Evolutionary conservation across 73 alveolate genomes (phyloP).

Genomic region (Uronychia setigera): DNA sequence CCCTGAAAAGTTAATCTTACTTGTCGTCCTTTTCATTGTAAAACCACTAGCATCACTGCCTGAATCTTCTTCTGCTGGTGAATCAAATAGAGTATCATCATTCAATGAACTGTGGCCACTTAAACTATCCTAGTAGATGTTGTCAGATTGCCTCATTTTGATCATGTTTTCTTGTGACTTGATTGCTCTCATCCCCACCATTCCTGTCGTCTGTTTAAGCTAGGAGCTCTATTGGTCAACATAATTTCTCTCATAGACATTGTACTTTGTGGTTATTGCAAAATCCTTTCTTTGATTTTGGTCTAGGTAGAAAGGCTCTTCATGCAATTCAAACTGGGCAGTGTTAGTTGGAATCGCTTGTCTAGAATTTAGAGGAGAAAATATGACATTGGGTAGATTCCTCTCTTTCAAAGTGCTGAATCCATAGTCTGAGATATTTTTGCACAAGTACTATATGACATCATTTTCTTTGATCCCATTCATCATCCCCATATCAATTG

Average conservation of each 20-base stretch:
- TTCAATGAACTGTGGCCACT: neutral
- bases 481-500: constrained; percentile 38
- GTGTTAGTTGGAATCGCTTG: too few species aligned
- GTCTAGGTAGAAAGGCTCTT: too few species aligned
- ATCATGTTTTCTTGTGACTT: neutral
- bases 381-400: too few species aligned
- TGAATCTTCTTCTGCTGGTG: neutral
- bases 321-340: too few species aligned
- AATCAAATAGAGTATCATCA: neutral
- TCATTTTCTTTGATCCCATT: constrained; percentile 14
- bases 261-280: too few species aligned
- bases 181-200: neutral
- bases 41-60: neutral
- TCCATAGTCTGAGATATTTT: neutral
- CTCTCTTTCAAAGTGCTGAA: neutral
- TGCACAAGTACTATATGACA: constrained; percentile 2
- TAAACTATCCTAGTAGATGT: neutral
- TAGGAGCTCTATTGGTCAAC: too few species aligned
- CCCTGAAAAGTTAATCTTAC: neutral
- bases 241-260: too few species aligned
- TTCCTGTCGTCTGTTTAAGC: too few species aligned
- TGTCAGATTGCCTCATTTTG: neutral
- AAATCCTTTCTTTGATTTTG: too few species aligned
- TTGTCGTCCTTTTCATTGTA: neutral
- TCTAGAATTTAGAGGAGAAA: too few species aligned